Base-by-base conservation (phyloP, 768 basidiomycete genomes). In the Lactifluus echinatus region DNA sequence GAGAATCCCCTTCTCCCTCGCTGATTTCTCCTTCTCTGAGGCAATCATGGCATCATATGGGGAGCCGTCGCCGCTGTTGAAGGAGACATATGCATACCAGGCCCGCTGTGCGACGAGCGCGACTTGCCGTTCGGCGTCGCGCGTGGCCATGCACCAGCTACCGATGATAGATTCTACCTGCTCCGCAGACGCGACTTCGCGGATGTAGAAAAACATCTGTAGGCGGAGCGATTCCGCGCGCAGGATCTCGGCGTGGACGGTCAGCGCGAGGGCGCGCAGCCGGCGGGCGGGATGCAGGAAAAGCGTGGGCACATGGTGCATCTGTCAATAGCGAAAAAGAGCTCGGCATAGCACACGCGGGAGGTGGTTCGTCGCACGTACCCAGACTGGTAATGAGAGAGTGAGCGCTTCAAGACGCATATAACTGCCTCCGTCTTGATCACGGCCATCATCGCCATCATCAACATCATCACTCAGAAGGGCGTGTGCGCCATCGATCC, bases 371-470 rank as follows among this genome's bases (percentile, higher is more conserved):
- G n/a, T n/a, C n/a, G n/a, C n/a, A n/a, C 90, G 65, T 68, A 95
- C 93, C 94, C 94, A 98, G 55, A 95, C 92, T 3, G 92, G 92
- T 31, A 94, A 64, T 75, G 85, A 87, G 54, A 83, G 75, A 23
- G 80, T 75, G 63, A 79, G 62, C 17, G 71, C 66, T 12, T 74
- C 65, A 10, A 72, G 65, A 53, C 74, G 51, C n/a, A 57, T 63
- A 11, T 69, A 76, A 21, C 75, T 77, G 15, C 74, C 74, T 14
- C 71, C 72, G 37, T 76, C 76, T 45, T 69, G 71, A 50, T 44
- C 8, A 11, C 4, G 26, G 3, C 39, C 50, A 37, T 19, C 17
- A 12, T 45, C 45, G 26, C 44, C 31, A 8, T 2, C 40, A 2
- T 48, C 50, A 37, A 15, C 17, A 12, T 50, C 45, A 31, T 29